Evolutionary conservation across 2,329 filamentous ascomycete genomes (phyloP).

Genomic region (Clarireedia homoeocarpa): DNA sequence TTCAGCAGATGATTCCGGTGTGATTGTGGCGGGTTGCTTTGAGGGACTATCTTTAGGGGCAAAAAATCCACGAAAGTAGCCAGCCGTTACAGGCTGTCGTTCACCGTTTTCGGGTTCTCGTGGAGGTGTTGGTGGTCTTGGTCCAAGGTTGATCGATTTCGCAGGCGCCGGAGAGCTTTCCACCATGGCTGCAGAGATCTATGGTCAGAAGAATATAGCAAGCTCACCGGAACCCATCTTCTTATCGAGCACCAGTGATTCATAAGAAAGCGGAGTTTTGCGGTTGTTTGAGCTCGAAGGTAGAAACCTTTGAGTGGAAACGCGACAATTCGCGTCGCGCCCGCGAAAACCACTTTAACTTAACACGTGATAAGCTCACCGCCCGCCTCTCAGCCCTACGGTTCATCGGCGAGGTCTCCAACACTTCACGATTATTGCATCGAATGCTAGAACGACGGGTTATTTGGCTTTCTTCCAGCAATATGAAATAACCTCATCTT

Average conservation of each 20-base stretch:
- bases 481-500: no score
- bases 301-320: background rate
- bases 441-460: no score
- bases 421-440: no score
- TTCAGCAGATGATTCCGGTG: slow-evolving; percentile 31
- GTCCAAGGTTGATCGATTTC: slow-evolving; percentile 43
- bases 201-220: background rate
- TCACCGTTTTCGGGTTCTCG: slow-evolving; percentile 31
- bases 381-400: background rate
- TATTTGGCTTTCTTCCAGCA: no score
- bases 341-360: slow-evolving; percentile 8
- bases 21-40: slow-evolving; percentile 12
- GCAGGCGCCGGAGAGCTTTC: slow-evolving; percentile 17
- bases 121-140: slow-evolving; percentile 62
- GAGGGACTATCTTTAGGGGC: slow-evolving; percentile 9
- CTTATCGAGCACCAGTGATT: background rate
- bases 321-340: background rate
- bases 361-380: background rate
- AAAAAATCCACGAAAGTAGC: slow-evolving; percentile 19
- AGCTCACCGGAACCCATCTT: slow-evolving; percentile 8
- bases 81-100: slow-evolving; percentile 25
- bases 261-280: background rate
- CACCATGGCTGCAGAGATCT: slow-evolving; percentile 27
- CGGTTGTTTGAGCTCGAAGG: background rate
- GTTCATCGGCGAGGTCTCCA: background rate